Conservation (phyloP, 2,329 filamentous ascomycete genomes). For the Pyrenophora teres region DNA sequence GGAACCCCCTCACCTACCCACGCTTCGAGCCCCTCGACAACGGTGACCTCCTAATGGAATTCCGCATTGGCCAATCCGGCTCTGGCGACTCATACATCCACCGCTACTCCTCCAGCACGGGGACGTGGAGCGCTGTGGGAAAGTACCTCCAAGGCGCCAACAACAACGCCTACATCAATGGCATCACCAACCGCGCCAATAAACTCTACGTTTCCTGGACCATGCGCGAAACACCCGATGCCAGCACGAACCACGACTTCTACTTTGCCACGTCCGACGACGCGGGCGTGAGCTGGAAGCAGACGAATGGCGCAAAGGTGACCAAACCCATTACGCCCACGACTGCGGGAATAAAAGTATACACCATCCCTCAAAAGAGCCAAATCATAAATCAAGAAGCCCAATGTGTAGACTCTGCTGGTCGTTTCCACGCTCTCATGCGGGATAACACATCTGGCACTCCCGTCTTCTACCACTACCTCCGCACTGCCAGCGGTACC, state of each 20-base stretch:
- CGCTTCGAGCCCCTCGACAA: slow-evolving; percentile 51
- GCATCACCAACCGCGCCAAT: slow-evolving; percentile 46
- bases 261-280: slow-evolving; percentile 57
- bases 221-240: slow-evolving; percentile 55
- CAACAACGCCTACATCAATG: slow-evolving; percentile 60
- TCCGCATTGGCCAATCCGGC: slow-evolving; percentile 58
- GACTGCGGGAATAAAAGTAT: slow-evolving; percentile 51
- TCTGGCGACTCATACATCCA: slow-evolving; percentile 57
- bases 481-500: slow-evolving; percentile 32
- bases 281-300: slow-evolving; percentile 52
- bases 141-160: slow-evolving; percentile 52
- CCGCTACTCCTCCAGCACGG: slow-evolving; percentile 47
- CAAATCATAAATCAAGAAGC: slow-evolving; percentile 59
- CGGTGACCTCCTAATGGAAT: slow-evolving; percentile 53
- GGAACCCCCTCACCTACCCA: slow-evolving; percentile 55
- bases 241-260: slow-evolving; percentile 57
- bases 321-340: slow-evolving; percentile 51
- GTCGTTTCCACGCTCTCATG: slow-evolving; percentile 57
- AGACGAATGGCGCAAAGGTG: slow-evolving; percentile 45
- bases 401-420: slow-evolving; percentile 53
- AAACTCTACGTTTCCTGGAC: slow-evolving; percentile 57
- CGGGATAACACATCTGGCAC: slow-evolving; percentile 47
- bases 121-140: slow-evolving; percentile 49
- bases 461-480: slow-evolving; percentile 40
- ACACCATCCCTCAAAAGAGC: slow-evolving; percentile 52